A percentile compares a stretch with the other conserved stretches of the same genome.
phyloP scores from a whole-genome alignment of 768 basidiomycete genomes.

The Lyophyllum decastes region DNA sequence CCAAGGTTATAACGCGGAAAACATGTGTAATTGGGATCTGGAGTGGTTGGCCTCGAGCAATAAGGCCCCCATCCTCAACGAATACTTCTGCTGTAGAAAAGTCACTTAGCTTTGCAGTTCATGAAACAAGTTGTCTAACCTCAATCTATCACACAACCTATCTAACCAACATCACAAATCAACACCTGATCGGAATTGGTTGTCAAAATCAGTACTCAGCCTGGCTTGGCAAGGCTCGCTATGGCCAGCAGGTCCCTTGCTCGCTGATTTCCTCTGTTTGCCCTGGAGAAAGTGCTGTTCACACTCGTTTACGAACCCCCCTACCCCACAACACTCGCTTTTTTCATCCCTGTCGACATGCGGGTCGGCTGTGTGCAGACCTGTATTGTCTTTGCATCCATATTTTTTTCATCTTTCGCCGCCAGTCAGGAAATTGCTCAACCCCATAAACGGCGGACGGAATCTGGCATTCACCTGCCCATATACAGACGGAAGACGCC shows the following conservation, averaged over 20 bases:
- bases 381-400: slow-evolving; percentile 3
- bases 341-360: slow-evolving; percentile 2
- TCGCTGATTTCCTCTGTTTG: slow-evolving; percentile 2
- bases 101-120: too few species aligned
- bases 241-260: background rate
- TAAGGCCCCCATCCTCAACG: too few species aligned
- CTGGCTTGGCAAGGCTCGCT: slow-evolving; percentile 11
- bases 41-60: too few species aligned
- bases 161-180: too few species aligned
- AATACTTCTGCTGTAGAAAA: too few species aligned
- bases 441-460: slow-evolving; percentile 20
- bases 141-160: too few species aligned
- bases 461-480: slow-evolving; percentile 38
- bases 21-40: too few species aligned
- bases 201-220: slow-evolving; percentile 5
- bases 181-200: slow-evolving; percentile 1
- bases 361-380: slow-evolving; percentile 2
- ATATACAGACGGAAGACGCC: slow-evolving; percentile 26
- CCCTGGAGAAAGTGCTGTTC: background rate
- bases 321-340: slow-evolving; percentile 1
- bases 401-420: slow-evolving; percentile 1
- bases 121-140: too few species aligned
- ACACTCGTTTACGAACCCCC: slow-evolving; percentile 2
- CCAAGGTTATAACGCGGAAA: too few species aligned
- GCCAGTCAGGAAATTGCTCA: background rate